Percentiles rank a stretch among this genome's conserved stretches.
phyloP scores from a whole-genome alignment of 2,329 filamentous ascomycete genomes.

The Botrytis fabae region DNA sequence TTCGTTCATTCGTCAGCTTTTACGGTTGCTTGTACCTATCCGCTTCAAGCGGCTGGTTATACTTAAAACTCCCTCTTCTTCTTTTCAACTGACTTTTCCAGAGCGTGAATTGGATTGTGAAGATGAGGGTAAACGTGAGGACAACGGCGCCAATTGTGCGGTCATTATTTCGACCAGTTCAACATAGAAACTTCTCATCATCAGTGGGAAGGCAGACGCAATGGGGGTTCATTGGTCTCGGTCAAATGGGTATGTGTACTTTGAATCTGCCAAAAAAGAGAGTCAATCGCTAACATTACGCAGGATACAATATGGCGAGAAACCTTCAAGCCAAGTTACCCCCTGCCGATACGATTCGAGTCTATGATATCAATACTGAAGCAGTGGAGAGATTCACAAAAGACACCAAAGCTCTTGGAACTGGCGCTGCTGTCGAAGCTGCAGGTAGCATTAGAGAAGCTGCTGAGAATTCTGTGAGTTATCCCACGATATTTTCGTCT shows the following conservation, averaged over 20 bases:
- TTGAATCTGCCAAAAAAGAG: conserved; percentile 23
- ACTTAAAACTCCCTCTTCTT: not conserved
- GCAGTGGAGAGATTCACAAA: conserved; percentile 57
- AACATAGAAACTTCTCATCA: conserved; percentile 47
- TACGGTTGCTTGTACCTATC: not conserved
- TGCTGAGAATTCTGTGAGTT: conserved; percentile 65
- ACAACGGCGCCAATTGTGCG: conserved; percentile 32
- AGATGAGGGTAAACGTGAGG: conserved; percentile 36
- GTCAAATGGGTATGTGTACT: conserved; percentile 56
- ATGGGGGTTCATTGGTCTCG: conserved; percentile 61
- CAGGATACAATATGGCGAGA: conserved; percentile 71
- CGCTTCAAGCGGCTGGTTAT: not conserved
- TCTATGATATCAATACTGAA: conserved; percentile 65
- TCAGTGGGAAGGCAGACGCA: conserved; percentile 48
- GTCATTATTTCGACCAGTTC: conserved; percentile 29
- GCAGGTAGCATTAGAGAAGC: conserved; percentile 60
- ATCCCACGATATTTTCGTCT: conserved; percentile 10
- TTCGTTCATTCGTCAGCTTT: conserved; percentile 3
- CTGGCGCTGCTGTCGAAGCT: conserved; percentile 52
- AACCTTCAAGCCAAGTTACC: conserved; percentile 69
- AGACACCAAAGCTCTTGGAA: conserved; percentile 43
- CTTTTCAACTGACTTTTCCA: not conserved
- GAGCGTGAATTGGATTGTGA: conserved; percentile 18
- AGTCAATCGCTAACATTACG: conserved; percentile 28
- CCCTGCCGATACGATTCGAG: conserved; percentile 58